Evolutionary conservation across 805 yeast species (phyloP), one percentile per base, ranked within the genome.

Genomic region (Candida endomychidarum): DNA sequence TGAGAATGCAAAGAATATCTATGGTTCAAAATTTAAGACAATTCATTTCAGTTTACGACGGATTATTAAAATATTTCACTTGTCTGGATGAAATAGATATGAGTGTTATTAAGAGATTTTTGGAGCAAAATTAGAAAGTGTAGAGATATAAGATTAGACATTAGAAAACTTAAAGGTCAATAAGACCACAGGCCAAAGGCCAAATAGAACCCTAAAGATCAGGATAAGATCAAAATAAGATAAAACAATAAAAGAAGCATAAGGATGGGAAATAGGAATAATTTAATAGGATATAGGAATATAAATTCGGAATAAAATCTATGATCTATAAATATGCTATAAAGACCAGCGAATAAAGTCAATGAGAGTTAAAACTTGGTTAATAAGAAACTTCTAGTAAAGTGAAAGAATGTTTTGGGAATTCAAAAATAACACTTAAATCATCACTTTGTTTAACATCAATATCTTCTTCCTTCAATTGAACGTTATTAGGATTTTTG

Each of bases 11-110:
- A 53, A 55, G 83, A 28, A 70, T 78, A 14, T 73, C 78, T 23
- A 77, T 78, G 80, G 82, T 78, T 16, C 82, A 77, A 50, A 78
- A 74, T 36, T 56, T 77, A 38, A 58, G 81, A 31, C 83, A 78
- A 54, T 78, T 70, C 54, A 63, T 71, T 37, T 60, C 75, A 46
- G 67, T 77, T 37, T 77, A 77, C 52, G 80, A 75, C 46, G 48
- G 54, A 4, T 36, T 63, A 24, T 48, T 62, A 14, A 46, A 49
- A 20, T 60, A 51, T 39, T 46, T 55, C 28, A 41, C 17, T 12
- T 6, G 22, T 12, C 4, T 21, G 12, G 26, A 21, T 19, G 16
- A 5, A 8, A 22, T 8, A 25, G 15, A 39, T 18, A 21, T 9
- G 29, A 43, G 15, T 10, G 45, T 15, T 22, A 32, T 15, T 23